These are phyloP conservation scores for Cladosporium velox DNA, from an alignment of 2,329 filamentous ascomycete species.

Conservation along the genomic window DNA sequence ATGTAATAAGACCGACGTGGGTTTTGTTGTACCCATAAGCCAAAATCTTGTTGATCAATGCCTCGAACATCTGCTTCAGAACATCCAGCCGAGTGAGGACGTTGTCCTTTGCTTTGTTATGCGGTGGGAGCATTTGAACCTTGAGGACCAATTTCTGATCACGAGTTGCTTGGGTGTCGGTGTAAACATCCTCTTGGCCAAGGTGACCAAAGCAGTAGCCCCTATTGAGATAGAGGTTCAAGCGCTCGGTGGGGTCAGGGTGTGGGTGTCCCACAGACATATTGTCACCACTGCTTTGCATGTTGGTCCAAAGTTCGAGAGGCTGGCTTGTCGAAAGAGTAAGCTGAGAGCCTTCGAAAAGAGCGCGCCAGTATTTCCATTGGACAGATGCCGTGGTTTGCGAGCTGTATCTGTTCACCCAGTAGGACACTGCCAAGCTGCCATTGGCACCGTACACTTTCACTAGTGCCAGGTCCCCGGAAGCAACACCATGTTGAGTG, in stretches of 20 bases:
- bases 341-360: background rate
- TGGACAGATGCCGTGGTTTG: slow-evolving; percentile 27
- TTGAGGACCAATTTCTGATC: background rate
- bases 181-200: background rate
- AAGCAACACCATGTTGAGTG: background rate
- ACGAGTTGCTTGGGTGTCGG: background rate
- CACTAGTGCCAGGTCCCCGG: background rate
- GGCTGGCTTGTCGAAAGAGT: background rate
- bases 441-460: background rate
- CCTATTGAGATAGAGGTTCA: slow-evolving; percentile 26
- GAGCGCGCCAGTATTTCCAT: slow-evolving; percentile 33
- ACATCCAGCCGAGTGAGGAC: slow-evolving; percentile 37
- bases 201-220: slow-evolving; percentile 18
- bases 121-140: background rate
- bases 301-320: slow-evolving; percentile 14
- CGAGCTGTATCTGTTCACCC: slow-evolving; percentile 28
- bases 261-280: background rate
- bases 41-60: slow-evolving; percentile 41
- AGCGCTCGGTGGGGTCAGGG: slow-evolving; percentile 4
- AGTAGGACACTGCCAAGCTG: slow-evolving; percentile 28
- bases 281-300: slow-evolving; percentile 25
- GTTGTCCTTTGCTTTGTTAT: background rate
- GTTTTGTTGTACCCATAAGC: slow-evolving; percentile 40
- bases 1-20: slow-evolving; percentile 41
- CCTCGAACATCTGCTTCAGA: slow-evolving; percentile 42